These are phyloP conservation scores for Gossypium trilobum DNA, from an alignment of 441 rosid genomes.

Conservation along the genomic window DNA sequence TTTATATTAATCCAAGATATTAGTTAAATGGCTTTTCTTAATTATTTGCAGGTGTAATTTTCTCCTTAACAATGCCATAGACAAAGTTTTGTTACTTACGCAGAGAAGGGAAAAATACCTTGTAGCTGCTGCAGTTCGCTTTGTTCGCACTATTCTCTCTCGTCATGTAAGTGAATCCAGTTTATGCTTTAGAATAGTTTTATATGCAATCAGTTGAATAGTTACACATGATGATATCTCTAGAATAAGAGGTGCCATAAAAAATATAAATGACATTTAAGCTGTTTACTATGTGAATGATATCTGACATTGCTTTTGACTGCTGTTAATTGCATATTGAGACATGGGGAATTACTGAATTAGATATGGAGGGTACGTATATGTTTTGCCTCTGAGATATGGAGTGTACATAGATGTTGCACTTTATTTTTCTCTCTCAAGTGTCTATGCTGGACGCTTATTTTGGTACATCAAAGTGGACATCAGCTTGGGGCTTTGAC, in stretches of 20 bases:
- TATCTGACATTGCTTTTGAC: not conserved
- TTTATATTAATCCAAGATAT: not conserved
- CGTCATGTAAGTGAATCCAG: conserved; percentile 58
- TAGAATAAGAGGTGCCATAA: not conserved
- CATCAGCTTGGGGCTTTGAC: not conserved
- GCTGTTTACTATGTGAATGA: not conserved
- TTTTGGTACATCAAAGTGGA: not conserved
- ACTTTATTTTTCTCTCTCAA: not conserved
- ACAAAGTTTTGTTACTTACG: conserved; percentile 77
- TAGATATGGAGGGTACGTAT: not conserved
- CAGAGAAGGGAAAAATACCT: conserved; percentile 86
- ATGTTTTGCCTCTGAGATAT: not conserved
- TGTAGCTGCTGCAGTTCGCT: conserved; percentile 93
- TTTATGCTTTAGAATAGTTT: not conserved
- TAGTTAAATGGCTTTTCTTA: conserved; percentile 14
- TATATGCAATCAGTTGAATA: not conserved
- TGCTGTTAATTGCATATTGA: not conserved
- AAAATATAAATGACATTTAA: not conserved
- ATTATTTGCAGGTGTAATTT: conserved; percentile 72
- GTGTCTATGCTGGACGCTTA: not conserved
- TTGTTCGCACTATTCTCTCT: conserved; percentile 83
- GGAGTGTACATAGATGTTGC: not conserved
- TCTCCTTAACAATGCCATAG: conserved; percentile 72
- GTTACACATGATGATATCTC: not conserved
- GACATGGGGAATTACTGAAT: not conserved